Evolutionary conservation across 2,329 filamentous ascomycete species (phyloP), one percentile per base, ranked within the genome.

Genomic region (Neonectria magnoliae): DNA sequence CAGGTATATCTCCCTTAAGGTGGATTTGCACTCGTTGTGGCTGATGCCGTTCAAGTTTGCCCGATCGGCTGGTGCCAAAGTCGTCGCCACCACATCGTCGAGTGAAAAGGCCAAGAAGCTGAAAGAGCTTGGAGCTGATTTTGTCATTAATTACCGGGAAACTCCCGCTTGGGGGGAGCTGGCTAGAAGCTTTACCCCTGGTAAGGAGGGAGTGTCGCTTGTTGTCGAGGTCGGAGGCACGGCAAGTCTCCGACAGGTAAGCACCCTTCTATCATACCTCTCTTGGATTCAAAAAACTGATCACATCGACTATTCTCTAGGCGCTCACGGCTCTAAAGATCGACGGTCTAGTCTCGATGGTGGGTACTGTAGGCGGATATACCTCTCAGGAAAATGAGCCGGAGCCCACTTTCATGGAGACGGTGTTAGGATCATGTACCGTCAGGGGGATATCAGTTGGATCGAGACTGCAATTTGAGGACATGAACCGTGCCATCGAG

Each of bases 71-170:
- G 87, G 86, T 33, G 87, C 86, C 0, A 81, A 75, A 8, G 86
- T 89, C 56, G 87, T 89, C 59, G 84, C 87, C 0, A 89, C 86
- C 0, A 89, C 86, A 0, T 86, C 83, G 2, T 83, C 82, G 0
- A 70, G 76, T 0, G 77, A 77, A 2, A 89, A 89, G 74, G 82
- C 77, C 6, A 79, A 83, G 36, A 73, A 75, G 31, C 79, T 89
- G 16, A 84, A 84, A 76, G 77, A 81, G 66, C 77, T 86, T 13
- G 86, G 87, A 41, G 86, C 85, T 1, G 81, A 86, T 68, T 81
- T 87, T 67, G 80, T 88, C 55, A 80, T 89, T 72, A 88, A 88
- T 79, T 88, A 89, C 78, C 79, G 80, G 59, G 80, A 83, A 44
- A 82, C 83, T 48, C 63, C 77, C 0, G 81, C 83, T 69, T 89